A percentile compares a stretch with the other conserved stretches of the same genome.
These are phyloP conservation scores for Boletus hoseneyae DNA, from an alignment of 1,284 basidiomycete species.

Conservation along the genomic window DNA sequence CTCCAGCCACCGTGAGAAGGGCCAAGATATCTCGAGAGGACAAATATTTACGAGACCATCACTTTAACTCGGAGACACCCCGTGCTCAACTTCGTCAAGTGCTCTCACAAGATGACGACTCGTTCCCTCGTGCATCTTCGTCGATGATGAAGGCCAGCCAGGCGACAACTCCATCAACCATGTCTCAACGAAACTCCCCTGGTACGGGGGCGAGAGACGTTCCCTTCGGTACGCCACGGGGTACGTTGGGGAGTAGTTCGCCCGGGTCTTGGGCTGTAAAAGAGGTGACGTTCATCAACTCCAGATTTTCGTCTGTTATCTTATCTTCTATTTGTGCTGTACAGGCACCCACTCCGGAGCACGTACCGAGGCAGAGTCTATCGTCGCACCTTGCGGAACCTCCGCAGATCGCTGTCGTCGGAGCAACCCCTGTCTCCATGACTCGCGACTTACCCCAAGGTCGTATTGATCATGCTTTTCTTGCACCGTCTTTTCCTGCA, in stretches of 20 bases:
- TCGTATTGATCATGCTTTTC: constrained; percentile 24
- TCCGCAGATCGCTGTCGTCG: constrained; percentile 33
- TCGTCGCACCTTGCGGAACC: constrained; percentile 15
- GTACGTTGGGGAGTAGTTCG: constrained; percentile 21
- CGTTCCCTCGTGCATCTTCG: constrained; percentile 24
- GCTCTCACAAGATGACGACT: constrained; percentile 30
- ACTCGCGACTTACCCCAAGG: constrained; percentile 23
- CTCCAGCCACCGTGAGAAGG: constrained; percentile 19
- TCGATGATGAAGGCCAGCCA: constrained; percentile 32
- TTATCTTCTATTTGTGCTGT: constrained; percentile 6
- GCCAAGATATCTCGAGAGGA: constrained; percentile 26
- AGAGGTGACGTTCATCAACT: constrained; percentile 22
- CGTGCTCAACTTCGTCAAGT: constrained; percentile 33
- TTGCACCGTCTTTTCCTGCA: constrained; percentile 29
- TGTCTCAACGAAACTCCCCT: constrained; percentile 29
- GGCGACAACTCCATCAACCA: constrained; percentile 21
- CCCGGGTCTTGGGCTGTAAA: constrained; percentile 22
- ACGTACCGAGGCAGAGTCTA: constrained; percentile 11
- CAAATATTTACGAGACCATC: constrained; percentile 28
- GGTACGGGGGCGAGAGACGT: constrained; percentile 17
- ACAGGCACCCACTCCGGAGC: constrained; percentile 24
- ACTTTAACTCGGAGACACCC: constrained; percentile 21
- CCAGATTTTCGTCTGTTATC: background rate
- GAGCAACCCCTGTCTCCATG: constrained; percentile 25
- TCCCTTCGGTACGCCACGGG: constrained; percentile 21